These are phyloP conservation scores for Annulohypoxylon truncatum DNA, from an alignment of 2,329 filamentous ascomycete genomes.

Conservation along the genomic window DNA sequence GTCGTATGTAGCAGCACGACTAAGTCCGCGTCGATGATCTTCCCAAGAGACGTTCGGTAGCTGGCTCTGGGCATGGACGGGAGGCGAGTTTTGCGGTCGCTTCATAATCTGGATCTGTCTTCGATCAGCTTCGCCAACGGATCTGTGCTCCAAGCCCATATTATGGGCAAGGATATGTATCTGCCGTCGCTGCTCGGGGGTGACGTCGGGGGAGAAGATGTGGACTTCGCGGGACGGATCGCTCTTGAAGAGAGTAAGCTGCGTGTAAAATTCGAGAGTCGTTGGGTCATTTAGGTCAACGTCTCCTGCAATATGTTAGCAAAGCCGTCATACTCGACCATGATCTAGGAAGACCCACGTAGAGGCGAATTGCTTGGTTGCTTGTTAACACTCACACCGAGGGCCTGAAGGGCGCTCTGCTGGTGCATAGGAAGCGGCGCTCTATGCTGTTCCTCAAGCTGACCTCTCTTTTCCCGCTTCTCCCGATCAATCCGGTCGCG, in stretches of 20 bases:
- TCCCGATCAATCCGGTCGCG: slow-evolving; percentile 96
- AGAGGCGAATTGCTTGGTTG: slow-evolving; percentile 65
- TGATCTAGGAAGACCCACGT: slow-evolving; percentile 52
- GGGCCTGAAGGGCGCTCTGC: slow-evolving; percentile 86
- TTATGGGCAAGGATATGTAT: slow-evolving; percentile 96
- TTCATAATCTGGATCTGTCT: slow-evolving; percentile 93
- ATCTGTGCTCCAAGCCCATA: slow-evolving; percentile 91
- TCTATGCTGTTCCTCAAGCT: slow-evolving; percentile 96
- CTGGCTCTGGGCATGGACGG: slow-evolving; percentile 66
- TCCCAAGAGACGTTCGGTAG: slow-evolving; percentile 75
- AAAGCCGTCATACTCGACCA: not conserved
- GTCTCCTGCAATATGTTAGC: slow-evolving; percentile 60
- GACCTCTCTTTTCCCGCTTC: slow-evolving; percentile 94
- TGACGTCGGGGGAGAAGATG: slow-evolving; percentile 83
- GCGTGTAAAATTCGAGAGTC: slow-evolving; percentile 88
- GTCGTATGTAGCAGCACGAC: slow-evolving; percentile 96
- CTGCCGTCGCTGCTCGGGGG: slow-evolving; percentile 85
- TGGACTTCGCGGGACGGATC: slow-evolving; percentile 81
- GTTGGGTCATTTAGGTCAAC: slow-evolving; percentile 92
- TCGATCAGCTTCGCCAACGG: slow-evolving; percentile 86
- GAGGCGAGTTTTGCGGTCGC: slow-evolving; percentile 65
- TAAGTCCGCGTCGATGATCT: slow-evolving; percentile 84
- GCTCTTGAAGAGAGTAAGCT: slow-evolving; percentile 89
- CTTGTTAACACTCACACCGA: slow-evolving; percentile 73
- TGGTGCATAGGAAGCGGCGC: slow-evolving; percentile 77